Evolutionary conservation across 768 basidiomycete species (phyloP).

Genomic region (Floccularia luteovirens): DNA sequence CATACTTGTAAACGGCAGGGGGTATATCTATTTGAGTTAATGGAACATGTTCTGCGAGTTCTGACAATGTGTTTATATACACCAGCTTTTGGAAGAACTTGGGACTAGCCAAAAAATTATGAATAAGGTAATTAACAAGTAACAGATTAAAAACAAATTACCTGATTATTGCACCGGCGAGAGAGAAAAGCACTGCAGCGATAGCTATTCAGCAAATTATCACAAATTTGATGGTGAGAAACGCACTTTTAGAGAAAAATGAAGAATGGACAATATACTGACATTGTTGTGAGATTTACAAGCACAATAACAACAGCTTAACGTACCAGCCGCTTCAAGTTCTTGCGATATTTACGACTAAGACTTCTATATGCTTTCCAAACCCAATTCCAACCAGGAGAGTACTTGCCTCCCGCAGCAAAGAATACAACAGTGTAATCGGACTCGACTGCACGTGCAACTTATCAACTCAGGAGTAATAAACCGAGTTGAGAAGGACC

Average conservation of each 20-base stretch:
- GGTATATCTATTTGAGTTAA: conserved; percentile 85
- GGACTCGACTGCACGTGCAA: conserved; percentile 54
- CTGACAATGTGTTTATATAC: conserved; percentile 72
- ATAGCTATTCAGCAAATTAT: background rate
- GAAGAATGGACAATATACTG: conserved; percentile 85
- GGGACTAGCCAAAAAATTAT: conserved; percentile 38
- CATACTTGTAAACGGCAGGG: conserved; percentile 76
- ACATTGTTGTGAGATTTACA: background rate
- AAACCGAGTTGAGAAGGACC: background rate
- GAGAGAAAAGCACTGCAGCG: conserved; percentile 72
- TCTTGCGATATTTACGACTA: conserved; percentile 81
- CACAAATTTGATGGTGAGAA: background rate
- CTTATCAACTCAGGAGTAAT: too few relatives aligned
- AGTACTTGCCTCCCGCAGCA: conserved; percentile 67
- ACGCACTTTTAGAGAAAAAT: conserved; percentile 80
- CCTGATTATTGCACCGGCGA: conserved; percentile 86
- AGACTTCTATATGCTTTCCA: conserved; percentile 85
- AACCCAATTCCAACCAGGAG: conserved; percentile 84
- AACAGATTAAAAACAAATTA: conserved; percentile 19
- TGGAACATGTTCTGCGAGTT: conserved; percentile 69
- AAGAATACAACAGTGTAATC: conserved; percentile 88
- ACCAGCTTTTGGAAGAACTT: conserved; percentile 85
- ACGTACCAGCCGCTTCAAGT: conserved; percentile 73
- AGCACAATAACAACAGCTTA: too few relatives aligned
- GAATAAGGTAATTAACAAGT: background rate